Base-by-base conservation (phyloP, 805 yeast genomes). In the Wickerhamiella qilinensis region DNA sequence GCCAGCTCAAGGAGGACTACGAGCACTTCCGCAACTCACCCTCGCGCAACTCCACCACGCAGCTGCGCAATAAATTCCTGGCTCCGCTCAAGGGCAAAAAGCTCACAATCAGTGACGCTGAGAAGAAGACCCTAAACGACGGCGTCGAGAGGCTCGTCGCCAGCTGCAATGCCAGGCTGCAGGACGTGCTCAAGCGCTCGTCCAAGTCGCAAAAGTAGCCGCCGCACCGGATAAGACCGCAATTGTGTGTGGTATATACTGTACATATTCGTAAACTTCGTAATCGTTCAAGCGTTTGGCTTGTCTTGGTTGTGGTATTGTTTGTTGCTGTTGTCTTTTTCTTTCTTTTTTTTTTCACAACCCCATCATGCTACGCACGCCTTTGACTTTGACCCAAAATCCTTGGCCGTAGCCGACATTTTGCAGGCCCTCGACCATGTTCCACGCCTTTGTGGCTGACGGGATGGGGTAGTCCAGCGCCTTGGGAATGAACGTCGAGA, bases 381-480 rank as follows among this genome's bases (percentile, higher is more conserved):
- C 70, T 47, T 71, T 73, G 30, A 72, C 48, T 49, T 71, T 72
- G 44, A 73, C 74, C 91, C 93, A 81, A 30, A 67, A 45, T 37
- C 88, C 73, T 37, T 60, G 39, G 11, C 57, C 68, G 47, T 91
- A 91, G 20, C 94, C 93, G 19, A 86, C 88, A 30, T 70, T 68
- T 52, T 85, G 86, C 57, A 91, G 68, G 27, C 82, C 75, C 42
- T 69, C 69, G 4, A 91, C 91, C 61, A 91, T 81, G 16, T 66
- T 67, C 96, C 97, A 88, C 1, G 97, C 95, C 48, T 69, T 77
- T 47, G 73, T 69, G 45, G 77, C 81, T 48, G 78, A 77, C 24
- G 70, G 67, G 46, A 91, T 81, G 1, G 99, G 99, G 53, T 91
- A 91, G 57, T 91, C 97, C 36, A 91, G 62, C 2, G 88, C 84